Conservation (phyloP, 257 asterid species). For the Nicotiana benthamiana region DNA sequence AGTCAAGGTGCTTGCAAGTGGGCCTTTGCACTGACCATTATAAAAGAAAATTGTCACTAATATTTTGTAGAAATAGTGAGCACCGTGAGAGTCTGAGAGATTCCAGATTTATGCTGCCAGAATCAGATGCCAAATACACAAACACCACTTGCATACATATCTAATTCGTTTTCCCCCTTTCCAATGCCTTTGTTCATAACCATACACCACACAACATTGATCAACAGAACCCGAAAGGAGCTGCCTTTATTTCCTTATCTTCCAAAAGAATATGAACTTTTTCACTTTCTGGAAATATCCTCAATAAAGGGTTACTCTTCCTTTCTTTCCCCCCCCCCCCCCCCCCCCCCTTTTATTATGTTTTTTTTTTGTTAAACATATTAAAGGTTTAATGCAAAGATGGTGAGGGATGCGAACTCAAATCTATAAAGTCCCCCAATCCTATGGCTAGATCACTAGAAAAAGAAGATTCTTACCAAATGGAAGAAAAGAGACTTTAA, state of each 20-base stretch:
- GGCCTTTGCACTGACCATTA: no score
- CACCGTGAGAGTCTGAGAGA: neutral
- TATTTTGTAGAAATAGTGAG: neutral
- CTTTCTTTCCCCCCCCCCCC: no score
- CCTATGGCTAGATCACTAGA: neutral
- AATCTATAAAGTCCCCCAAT: neutral
- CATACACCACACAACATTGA: neutral
- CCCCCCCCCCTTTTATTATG: no score
- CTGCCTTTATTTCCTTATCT: conserved; percentile 6
- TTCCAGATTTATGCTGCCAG: conserved; percentile 21
- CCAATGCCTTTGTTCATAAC: neutral
- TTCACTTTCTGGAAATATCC: conserved; percentile 1
- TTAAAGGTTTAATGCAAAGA: neutral
- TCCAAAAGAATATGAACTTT: conserved; percentile 8
- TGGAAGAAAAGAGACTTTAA: neutral
- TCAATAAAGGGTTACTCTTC: neutral
- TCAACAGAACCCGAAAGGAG: neutral
- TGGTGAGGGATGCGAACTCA: neutral
- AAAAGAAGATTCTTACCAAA: neutral
- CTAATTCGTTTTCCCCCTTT: neutral
- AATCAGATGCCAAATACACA: conserved; percentile 42
- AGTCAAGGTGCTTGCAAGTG: no score
- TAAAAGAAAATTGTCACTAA: neutral
- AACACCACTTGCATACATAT: conserved; percentile 12
- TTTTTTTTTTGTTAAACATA: neutral